Evolutionary conservation across 495 filamentous ascomycete genomes (phyloP).

Genomic region (Geoglossum glabrum): DNA sequence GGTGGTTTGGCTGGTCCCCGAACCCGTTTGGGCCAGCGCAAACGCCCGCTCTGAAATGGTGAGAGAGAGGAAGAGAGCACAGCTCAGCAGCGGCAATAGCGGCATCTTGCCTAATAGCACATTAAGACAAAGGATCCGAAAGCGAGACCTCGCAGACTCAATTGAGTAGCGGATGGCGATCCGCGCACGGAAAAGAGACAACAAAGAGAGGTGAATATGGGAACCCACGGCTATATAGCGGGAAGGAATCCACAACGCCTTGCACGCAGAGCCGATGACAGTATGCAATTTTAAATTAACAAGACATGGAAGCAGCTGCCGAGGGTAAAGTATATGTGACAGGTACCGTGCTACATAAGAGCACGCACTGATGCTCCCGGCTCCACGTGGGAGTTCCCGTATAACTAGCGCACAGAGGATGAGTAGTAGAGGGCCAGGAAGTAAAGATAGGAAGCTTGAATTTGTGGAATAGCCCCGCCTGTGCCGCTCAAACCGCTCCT

Average conservation of each 20-base stretch:
- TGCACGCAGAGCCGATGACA: background rate
- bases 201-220: background rate
- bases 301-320: background rate
- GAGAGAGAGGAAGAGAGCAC: background rate
- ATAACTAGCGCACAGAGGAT: background rate
- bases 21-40: background rate
- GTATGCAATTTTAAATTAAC: constrained; percentile 1
- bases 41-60: background rate
- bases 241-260: background rate
- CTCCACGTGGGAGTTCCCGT: background rate
- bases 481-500: background rate
- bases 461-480: background rate
- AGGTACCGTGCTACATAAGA: background rate
- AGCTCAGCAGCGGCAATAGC: background rate
- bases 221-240: background rate
- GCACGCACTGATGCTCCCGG: background rate
- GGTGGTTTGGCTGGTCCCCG: background rate
- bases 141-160: background rate
- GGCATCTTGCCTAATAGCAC: background rate
- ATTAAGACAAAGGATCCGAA: background rate
- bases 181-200: background rate
- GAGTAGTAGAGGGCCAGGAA: background rate
- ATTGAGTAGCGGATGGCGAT: background rate
- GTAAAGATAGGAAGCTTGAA: background rate
- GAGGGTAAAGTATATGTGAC: background rate